A percentile compares a stretch with the other conserved stretches of the same genome.
phyloP scores from a whole-genome alignment of 768 basidiomycete genomes.

The Leucogyrophana mollusca region DNA sequence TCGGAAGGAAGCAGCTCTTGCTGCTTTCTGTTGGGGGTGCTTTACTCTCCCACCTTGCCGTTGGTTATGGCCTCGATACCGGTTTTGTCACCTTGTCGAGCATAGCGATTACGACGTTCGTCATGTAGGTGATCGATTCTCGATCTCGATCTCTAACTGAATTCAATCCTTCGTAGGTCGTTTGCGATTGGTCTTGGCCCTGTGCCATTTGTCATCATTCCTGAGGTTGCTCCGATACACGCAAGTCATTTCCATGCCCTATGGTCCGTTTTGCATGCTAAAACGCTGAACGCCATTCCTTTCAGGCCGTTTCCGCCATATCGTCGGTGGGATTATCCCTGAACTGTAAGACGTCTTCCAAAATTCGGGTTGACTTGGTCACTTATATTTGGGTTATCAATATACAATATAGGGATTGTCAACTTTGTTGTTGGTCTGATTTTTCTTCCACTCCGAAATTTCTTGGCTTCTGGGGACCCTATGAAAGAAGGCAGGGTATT shows the following conservation, averaged over 20 bases:
- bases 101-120: slow-evolving; percentile 73
- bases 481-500: slow-evolving; percentile 85
- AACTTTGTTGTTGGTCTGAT: slow-evolving; percentile 84
- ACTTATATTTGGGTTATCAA: no score
- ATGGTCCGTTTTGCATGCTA: no score
- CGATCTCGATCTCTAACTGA: not conserved
- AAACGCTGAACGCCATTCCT: slow-evolving; percentile 2
- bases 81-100: slow-evolving; percentile 63
- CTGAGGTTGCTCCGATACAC: slow-evolving; percentile 81
- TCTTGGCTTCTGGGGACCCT: slow-evolving; percentile 58
- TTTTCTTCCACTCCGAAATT: slow-evolving; percentile 82
- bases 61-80: slow-evolving; percentile 71
- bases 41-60: slow-evolving; percentile 57
- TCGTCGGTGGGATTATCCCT: slow-evolving; percentile 73
- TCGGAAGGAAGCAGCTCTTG: slow-evolving; percentile 75
- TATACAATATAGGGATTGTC: slow-evolving; percentile 57
- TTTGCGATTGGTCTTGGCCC: slow-evolving; percentile 92
- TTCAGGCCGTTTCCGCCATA: slow-evolving; percentile 74
- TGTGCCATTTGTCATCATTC: slow-evolving; percentile 88
- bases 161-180: slow-evolving; percentile 45
- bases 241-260: slow-evolving; percentile 47
- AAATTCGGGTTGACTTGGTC: no score
- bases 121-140: slow-evolving; percentile 54
- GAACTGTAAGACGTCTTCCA: slow-evolving; percentile 55
- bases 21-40: slow-evolving; percentile 65